Base-by-base conservation (phyloP, 768 basidiomycete genomes). In the Pleurotus eryngii region DNA sequence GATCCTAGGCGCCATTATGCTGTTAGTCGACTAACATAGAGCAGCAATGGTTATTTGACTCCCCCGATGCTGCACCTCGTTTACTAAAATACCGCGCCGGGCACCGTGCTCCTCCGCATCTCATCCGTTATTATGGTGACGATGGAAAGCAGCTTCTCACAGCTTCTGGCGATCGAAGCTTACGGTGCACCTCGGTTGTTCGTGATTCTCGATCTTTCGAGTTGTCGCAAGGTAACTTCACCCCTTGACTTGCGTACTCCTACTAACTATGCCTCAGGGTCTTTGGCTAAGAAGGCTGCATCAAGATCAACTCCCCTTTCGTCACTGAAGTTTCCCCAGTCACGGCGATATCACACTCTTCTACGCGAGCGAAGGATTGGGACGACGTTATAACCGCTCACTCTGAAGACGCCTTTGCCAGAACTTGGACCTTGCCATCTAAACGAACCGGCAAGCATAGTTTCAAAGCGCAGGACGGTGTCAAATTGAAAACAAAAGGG, bases 21-120 rank as follows among this genome's bases (percentile, higher is more conserved):
- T 6, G 15, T 18, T 35, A 56, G 37, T 38, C 59, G 22, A 60
- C 55, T 58, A 49, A 67, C 49, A 14, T 40, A 55, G 42, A 58
- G 35, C 65, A 98, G 95, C 95, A 99, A 95, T 98, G 96, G 95
- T 68, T 96, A 18, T 95, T 96, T 64, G 97, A 98, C 65, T 91
- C 95, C 0, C 92, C 94, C 0, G 89, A 90, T 0, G 78, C 89
- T 1, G 76, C 90, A 20, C 96, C 97, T 1, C 82, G 92, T 56
- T 76, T 98, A 9, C 81, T 98, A 22, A 98, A 98, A 75, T 92
- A 84, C 69, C 84, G 97, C 46, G 89, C 92, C 0, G 97, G 97
- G 37, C 97, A 99, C 65, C 90, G 90, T 61, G 80, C 85, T 0
- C 94, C 97, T 15, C 95, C 95, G 0, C 89, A 95, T 67, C 78